A percentile compares a stretch with the other conserved stretches of the same genome.
Evolutionary conservation across 2,329 filamentous ascomycete genomes (phyloP).

Genomic region (Pseudocercospora musae): DNA sequence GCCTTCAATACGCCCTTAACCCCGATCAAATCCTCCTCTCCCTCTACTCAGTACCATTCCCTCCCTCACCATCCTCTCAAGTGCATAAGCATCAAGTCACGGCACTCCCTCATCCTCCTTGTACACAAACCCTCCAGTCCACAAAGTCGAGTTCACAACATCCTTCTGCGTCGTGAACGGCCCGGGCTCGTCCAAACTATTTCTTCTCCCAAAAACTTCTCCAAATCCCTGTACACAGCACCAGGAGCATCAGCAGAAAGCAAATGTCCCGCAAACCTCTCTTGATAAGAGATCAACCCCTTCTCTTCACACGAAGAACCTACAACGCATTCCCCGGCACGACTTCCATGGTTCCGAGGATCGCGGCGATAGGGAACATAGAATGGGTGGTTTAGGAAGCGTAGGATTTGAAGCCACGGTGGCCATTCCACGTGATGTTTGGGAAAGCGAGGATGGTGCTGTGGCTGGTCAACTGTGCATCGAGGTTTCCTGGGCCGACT

Average conservation of each 20-base stretch:
- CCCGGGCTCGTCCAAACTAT: constrained; percentile 2
- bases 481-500: constrained; percentile 28
- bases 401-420: constrained; percentile 27
- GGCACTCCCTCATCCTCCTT: not conserved
- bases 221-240: constrained; percentile 42
- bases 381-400: constrained; percentile 22
- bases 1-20: no score
- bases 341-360: not conserved
- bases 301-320: constrained; percentile 24
- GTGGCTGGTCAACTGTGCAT: constrained; percentile 29
- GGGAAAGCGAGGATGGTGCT: constrained; percentile 30
- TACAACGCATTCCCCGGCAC: constrained; percentile 7
- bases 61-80: not conserved
- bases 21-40: no score
- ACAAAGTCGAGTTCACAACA: not conserved
- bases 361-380: constrained; percentile 23
- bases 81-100: not conserved
- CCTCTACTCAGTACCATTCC: not conserved
- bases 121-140: not conserved
- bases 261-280: constrained; percentile 29
- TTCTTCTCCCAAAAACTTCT: constrained; percentile 42
- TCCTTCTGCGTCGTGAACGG: constrained; percentile 3
- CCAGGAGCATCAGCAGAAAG: constrained; percentile 41
- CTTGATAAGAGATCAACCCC: constrained; percentile 28
- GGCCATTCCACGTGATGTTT: constrained; percentile 34